A percentile compares a stretch with the other conserved stretches of the same genome.
Conservation (phyloP, 805 yeast species). For the Saturnispora besseyi region DNA sequence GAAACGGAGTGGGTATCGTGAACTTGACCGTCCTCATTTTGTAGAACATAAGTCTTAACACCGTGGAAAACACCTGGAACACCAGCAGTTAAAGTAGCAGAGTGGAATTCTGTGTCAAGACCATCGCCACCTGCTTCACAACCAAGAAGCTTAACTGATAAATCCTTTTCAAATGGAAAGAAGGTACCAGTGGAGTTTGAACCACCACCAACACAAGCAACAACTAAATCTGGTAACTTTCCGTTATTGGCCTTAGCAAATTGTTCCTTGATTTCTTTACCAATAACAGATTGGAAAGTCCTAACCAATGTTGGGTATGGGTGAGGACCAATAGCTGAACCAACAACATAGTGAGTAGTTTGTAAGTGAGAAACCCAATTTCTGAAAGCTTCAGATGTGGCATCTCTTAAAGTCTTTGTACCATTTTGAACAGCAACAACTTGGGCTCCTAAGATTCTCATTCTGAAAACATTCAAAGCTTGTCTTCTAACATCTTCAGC, state of each 20-base stretch:
- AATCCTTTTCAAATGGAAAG: constrained; percentile 82
- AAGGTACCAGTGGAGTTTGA: constrained; percentile 95
- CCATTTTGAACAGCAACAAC: constrained; percentile 93
- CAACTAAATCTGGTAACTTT: constrained; percentile 83
- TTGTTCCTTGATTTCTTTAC: constrained; percentile 88
- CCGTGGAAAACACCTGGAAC: constrained; percentile 98
- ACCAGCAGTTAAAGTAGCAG: constrained; percentile 94
- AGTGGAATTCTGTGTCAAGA: constrained; percentile 75
- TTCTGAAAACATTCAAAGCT: constrained; percentile 95
- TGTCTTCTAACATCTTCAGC: constrained; percentile 99
- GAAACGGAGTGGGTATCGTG: constrained; percentile 97
- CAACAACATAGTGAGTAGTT: constrained; percentile 90
- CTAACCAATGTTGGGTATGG: constrained; percentile 98
- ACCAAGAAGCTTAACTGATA: constrained; percentile 73
- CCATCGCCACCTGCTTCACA: constrained; percentile 99
- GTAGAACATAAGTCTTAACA: constrained; percentile 87
- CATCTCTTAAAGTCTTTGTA: constrained; percentile 93
- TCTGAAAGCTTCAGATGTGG: constrained; percentile 95
- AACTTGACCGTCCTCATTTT: constrained; percentile 88
- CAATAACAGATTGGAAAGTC: constrained; percentile 96
- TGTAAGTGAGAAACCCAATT: constrained; percentile 85
- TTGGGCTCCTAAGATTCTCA: constrained; percentile 92
- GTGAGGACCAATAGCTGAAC: constrained; percentile 98
- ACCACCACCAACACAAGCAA: constrained; percentile 99
- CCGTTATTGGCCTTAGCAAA: constrained; percentile 72